Evolutionary conservation across 2,329 filamentous ascomycete species (phyloP), one percentile per base, ranked within the genome.

Genomic region (Mycocentrospora acerina): DNA sequence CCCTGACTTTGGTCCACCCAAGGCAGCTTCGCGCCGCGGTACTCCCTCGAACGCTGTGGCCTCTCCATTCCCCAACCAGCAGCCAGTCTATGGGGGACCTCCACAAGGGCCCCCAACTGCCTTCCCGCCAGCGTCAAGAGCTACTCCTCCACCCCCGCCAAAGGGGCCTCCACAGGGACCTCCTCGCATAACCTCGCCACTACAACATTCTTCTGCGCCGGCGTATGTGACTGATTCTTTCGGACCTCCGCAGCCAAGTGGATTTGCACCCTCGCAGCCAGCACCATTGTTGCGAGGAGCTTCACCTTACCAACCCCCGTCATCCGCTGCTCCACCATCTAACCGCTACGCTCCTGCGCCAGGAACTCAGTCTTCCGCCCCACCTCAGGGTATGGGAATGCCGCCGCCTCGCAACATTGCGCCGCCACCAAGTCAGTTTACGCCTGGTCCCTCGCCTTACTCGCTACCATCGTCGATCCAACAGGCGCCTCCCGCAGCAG

Each of bases 231-330:
- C 42, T 7, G 68, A 65, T 64, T 71, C 78, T 3, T 88, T 90
- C 53, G 81, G 82, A 8, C 84, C 84, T 28, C 62, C 46, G 32
- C 72, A 43, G 52, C 66, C 57, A 53, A 64, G 62, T 68, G 42
- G 72, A 61, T 60, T 70, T 69, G 48, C 74, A 68, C 66, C 73
- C 24, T 67, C 59, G 51, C 66, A 55, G 35, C 79, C 79, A 29
- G 76, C 82, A 28, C 78, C 81, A 14, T 78, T 88, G 35, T 79
- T 83, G 15, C 83, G 89, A 48, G 89, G 85, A 18, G 78, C 85
- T 4, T 95, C 90, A 17, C 90, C 90, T 5, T 96, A 95, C 68
- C 89, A 90, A 57, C 81, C 86, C 25, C 86, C 90, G 37, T 87
- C 88, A 6, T 73, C 83, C 88, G 82, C 71, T 72, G 74, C 83